Evolutionary conservation across 768 basidiomycete genomes (phyloP), one percentile per base, ranked within the genome.

Genomic region (Lactifluus volemus): DNA sequence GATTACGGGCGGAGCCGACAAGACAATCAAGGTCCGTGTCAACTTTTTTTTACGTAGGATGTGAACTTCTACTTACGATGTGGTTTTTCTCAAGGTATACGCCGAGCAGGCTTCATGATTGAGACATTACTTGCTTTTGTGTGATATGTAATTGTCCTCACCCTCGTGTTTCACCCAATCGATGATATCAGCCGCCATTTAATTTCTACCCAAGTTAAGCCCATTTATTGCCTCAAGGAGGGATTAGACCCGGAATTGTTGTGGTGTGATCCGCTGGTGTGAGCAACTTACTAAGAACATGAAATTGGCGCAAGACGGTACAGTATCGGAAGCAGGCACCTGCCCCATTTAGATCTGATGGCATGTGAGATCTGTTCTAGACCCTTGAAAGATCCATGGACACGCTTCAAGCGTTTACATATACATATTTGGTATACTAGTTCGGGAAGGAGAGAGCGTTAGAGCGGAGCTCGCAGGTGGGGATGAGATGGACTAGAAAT

Each of bases 1-100:
- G 60, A 93, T 95, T 66, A 97, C 95, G 15, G 97, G 97, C 41
- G 89, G 95, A 4, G 97, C 97, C 11, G 97, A 98, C 77, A 99
- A 98, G 80, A 98, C 96, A 10, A 96, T 98, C 77, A 98, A 99
- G 83, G 90, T 89, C 34, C 51, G 81, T 70, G 25, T 59, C 55
- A 53, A 50, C 12, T 38, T 38, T 1, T 36, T 36, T 34, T 53
- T 49, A 2, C n/a, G 53, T 55, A 53, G 44, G 21, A 50, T 57
- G 45, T 9, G 30, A 29, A 57, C 29, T 32, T 30, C 34, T 47
- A 21, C 42, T 49, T 32, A 41, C 55, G 49, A 15, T n/a, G 19
- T n/a, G 42, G 21, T 54, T 53, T n/a, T 15, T 30, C 15, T 42
- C 29, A 39, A 81, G 82, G 73, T 89, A 42, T 89, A 89, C 67